Base-by-base conservation (phyloP, 177 flowering plant genomes). In the Telopea speciosissima region DNA sequence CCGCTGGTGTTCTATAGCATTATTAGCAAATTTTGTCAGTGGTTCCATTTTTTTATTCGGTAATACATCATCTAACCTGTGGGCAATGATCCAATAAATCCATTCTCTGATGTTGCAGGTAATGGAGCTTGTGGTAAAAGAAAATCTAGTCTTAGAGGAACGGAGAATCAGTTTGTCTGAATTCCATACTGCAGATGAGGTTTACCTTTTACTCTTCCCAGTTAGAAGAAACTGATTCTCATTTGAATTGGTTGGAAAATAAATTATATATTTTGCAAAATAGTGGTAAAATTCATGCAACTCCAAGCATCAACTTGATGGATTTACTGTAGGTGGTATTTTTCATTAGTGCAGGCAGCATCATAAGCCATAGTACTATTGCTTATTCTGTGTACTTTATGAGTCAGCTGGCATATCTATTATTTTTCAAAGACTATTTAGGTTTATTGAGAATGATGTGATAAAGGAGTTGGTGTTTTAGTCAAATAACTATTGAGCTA, bases 161-260 rank as follows among this genome's bases (percentile, higher is more conserved):
- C 82, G 95, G 24, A 78, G 88, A 40, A 87, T 95, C 75, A 95
- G 97, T 84, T 70, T 93, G 24, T 95, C 98, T 24, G 99, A 95
- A 75, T 87, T 95, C 76, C 97, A 95, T 72, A 89, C 92, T 28
- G 98, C 99, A 54, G 97, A 95, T 84, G 98, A 95, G 98, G 98
- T 93, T 40, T 62, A n/a, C 24, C 62, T 31, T 56, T 62, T 11
- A 65, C 62, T 24, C 13, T 67, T 56, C 31, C 21, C 25, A 24
- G 22, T 8, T 3, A 63, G 19, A 49, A 13, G 17, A 12, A 49
- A 14, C 5, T 63, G 9, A 6, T 16, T 8, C 5, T 26, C 11
- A 28, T 28, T 16, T 16, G 22, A 17, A 49, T 7, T 63, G 17
- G 7, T 3, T 16, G 42, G 12, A 49, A 63, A 63, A 19, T 10